Percentiles rank a stretch among this genome's conserved stretches.
Evolutionary conservation across 2,329 filamentous ascomycete genomes (phyloP).

Genomic region (Colletotrichum chrysophilum): DNA sequence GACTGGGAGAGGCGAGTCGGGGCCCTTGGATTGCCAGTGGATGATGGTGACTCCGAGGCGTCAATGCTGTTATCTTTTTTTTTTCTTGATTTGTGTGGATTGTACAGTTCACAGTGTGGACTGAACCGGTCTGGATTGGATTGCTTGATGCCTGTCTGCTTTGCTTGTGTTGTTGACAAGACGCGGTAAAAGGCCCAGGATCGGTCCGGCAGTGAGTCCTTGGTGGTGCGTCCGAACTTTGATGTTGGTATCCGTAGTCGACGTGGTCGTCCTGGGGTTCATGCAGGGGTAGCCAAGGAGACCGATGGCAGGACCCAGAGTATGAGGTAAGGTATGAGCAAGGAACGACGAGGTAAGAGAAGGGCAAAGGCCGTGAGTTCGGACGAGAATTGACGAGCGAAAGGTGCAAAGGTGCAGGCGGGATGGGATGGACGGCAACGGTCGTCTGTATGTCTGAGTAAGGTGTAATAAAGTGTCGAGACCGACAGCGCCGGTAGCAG

Average conservation of each 20-base stretch:
- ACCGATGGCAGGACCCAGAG: constrained; percentile 17
- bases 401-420: neutral
- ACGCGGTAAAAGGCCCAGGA: neutral
- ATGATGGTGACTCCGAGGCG: neutral
- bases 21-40: neutral
- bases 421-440: neutral
- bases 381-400: constrained; percentile 12
- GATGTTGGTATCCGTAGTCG: neutral
- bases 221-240: neutral
- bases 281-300: constrained; percentile 12
- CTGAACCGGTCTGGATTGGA: neutral
- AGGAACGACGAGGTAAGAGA: constrained; percentile 1
- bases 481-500: neutral
- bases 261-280: constrained; percentile 9
- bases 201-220: neutral
- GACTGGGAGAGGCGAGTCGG: neutral
- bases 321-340: constrained; percentile 17
- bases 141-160: constrained; percentile 6
- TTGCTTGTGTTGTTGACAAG: neutral
- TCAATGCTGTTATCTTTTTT: neutral
- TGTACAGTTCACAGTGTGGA: neutral
- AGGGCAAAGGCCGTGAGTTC: constrained; percentile 3
- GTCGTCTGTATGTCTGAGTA: neutral
- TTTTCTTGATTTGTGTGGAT: neutral
- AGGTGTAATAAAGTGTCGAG: neutral